A percentile compares a stretch with the other conserved stretches of the same genome.
These are phyloP conservation scores for Suillus clintonianus DNA, from an alignment of 768 basidiomycete species.

Conservation along the genomic window DNA sequence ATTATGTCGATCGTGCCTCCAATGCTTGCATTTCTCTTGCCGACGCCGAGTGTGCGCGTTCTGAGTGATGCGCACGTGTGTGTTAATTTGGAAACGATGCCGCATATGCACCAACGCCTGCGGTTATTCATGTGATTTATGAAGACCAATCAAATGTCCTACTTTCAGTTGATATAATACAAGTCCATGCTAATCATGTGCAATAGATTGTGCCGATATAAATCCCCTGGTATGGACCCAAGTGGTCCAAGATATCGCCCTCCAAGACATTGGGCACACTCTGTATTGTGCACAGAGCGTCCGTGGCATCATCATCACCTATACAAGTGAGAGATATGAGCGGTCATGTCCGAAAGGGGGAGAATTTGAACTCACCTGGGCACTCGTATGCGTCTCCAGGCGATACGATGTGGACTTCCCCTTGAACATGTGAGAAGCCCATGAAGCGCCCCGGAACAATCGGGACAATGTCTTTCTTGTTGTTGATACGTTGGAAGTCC, in stretches of 20 bases:
- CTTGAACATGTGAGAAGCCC: slow-evolving; percentile 44
- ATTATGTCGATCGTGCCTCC: not conserved
- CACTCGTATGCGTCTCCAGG: slow-evolving; percentile 40
- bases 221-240: slow-evolving; percentile 59
- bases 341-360: not conserved
- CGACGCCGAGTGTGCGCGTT: not conserved
- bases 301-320: slow-evolving; percentile 59
- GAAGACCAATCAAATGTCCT: not conserved
- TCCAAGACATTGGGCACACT: slow-evolving; percentile 55
- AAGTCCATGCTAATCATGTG: slow-evolving; percentile 20
- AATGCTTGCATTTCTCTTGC: not conserved
- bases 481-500: slow-evolving; percentile 30
- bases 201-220: slow-evolving; percentile 51
- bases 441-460: slow-evolving; percentile 54
- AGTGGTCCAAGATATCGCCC: slow-evolving; percentile 54
- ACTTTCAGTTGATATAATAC: not conserved
- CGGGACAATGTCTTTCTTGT: slow-evolving; percentile 49
- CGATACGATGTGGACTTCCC: slow-evolving; percentile 46
- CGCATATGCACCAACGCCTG: not conserved
- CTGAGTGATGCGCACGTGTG: not conserved
- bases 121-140: not conserved
- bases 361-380: slow-evolving; percentile 32
- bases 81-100: not conserved
- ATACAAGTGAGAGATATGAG: not conserved
- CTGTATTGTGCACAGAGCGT: slow-evolving; percentile 52